These are phyloP conservation scores for Cryptococcus sp. DNA, from an alignment of 1,284 basidiomycete genomes.

Conservation along the genomic window DNA sequence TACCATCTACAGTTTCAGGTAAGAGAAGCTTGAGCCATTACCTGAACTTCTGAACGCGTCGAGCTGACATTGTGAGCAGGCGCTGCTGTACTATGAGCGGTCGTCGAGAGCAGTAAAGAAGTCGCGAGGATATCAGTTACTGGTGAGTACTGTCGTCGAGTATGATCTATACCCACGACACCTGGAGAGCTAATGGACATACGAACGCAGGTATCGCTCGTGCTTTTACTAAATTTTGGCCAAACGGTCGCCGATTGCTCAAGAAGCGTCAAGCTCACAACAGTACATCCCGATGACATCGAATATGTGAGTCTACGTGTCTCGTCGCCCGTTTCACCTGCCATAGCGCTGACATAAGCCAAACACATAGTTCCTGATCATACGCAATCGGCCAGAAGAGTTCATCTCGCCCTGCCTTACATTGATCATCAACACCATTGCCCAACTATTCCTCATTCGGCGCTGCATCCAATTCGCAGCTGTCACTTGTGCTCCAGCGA, in stretches of 20 bases:
- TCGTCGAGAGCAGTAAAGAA: neutral
- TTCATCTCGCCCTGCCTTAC: neutral
- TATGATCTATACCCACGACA: no score
- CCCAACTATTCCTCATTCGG: neutral
- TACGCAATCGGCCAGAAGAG: neutral
- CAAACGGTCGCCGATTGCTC: slow-evolving; percentile 22
- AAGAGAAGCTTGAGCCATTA: neutral
- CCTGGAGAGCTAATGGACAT: no score
- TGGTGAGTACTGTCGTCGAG: neutral
- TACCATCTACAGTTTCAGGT: neutral
- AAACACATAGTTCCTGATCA: neutral
- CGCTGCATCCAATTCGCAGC: neutral
- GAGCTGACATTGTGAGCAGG: neutral
- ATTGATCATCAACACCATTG: neutral
- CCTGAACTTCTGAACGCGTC: neutral
- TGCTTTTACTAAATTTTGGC: slow-evolving; percentile 13
- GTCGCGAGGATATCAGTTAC: neutral
- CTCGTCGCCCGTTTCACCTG: neutral
- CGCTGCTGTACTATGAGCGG: neutral
- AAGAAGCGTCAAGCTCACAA: slow-evolving; percentile 16
- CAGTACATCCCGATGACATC: slow-evolving; percentile 10
- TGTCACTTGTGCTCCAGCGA: neutral
- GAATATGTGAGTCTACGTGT: slow-evolving; percentile 13
- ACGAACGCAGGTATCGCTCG: neutral
- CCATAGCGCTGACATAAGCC: neutral